Conservation (phyloP, 2,329 filamentous ascomycete species). For the Westerdykella sp. region DNA sequence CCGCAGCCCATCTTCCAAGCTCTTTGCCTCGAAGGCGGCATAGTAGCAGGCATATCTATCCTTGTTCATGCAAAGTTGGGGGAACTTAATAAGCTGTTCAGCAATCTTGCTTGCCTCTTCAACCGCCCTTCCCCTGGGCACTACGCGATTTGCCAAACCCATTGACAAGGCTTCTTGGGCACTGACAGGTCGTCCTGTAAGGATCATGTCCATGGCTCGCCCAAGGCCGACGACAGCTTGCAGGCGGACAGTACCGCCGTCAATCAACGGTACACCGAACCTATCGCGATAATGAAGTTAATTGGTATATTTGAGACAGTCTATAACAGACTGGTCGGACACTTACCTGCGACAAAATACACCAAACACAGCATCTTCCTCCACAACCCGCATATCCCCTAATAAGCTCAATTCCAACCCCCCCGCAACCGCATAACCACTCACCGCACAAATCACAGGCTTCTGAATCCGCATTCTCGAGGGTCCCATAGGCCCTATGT, state of each 20-base stretch:
- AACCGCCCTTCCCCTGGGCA: constrained; percentile 45
- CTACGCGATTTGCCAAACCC: constrained; percentile 50
- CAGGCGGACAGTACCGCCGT: constrained; percentile 49
- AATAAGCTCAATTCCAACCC: constrained; percentile 50
- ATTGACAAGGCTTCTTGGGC: constrained; percentile 48
- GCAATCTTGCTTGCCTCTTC: constrained; percentile 46
- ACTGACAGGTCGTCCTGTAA: constrained; percentile 47
- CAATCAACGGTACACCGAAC: constrained; percentile 47
- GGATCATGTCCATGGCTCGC: constrained; percentile 51
- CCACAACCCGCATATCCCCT: constrained; percentile 49
- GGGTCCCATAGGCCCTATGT: constrained; percentile 48
- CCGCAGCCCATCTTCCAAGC: constrained; percentile 47
- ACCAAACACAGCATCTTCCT: constrained; percentile 50
- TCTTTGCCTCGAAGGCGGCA: constrained; percentile 43
- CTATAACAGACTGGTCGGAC: too few species aligned
- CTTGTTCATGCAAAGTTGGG: constrained; percentile 48
- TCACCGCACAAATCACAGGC: constrained; percentile 48
- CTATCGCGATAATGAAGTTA: too few species aligned
- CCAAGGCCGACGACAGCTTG: constrained; percentile 49
- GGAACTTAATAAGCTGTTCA: constrained; percentile 44
- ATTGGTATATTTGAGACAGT: too few species aligned
- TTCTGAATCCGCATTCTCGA: constrained; percentile 47
- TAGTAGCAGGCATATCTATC: constrained; percentile 48
- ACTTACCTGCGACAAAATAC: constrained; percentile 50
- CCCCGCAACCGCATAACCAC: constrained; percentile 51